Evolutionary conservation across 371 early-diverging fungal species (phyloP), one percentile per base, ranked within the genome.

Genomic region (Batkoa obscura): DNA sequence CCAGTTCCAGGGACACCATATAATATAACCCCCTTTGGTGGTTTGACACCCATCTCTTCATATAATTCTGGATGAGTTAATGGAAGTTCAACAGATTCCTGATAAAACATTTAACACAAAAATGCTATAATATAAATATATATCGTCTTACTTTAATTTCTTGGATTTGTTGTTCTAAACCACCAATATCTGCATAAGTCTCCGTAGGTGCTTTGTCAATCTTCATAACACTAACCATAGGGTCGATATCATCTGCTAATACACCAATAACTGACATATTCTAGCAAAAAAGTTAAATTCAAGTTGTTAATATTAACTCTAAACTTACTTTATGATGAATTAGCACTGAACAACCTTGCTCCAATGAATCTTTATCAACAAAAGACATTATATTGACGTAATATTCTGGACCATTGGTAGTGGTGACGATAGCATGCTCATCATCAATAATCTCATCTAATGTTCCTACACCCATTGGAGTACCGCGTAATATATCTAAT

Each of bases 391-490:
- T 93, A 61, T 81, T 83, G 30, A 99, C 99, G 62, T 99, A 99
- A 72, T 91, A 97, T 64, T 99, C 99, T 1, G 97, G 95, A 15
- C 99, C 99, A 30, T 89, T 79, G 33, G 89, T 76, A 9, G 92
- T 83, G 42, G 94, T 91, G 6, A 99, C 92, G 66, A 99, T 99
- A 41, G 98, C 99, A 67, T 99, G 99, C 68, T 98, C 89, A 63
- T 99, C 99, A 67, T 99, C 99, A 68, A 99, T 93, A 61, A 99
- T 98, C 69, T 99, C 99, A 70, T 99, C 99, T 51, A 99, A 75
- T 1, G 90, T 88, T 15, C 99, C 99, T 4, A 99, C 89, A 53
- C 83, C 79, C 89, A 99, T 93, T n/a, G 99, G 99, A 37, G 88
- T 84, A n/a, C 99, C 99, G 59, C 99, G 84, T 45, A 99, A 71